A percentile compares a stretch with the other conserved stretches of the same genome.
Evolutionary conservation across 2,329 filamentous ascomycete genomes (phyloP).

Genomic region (Aureobasidium sp.): DNA sequence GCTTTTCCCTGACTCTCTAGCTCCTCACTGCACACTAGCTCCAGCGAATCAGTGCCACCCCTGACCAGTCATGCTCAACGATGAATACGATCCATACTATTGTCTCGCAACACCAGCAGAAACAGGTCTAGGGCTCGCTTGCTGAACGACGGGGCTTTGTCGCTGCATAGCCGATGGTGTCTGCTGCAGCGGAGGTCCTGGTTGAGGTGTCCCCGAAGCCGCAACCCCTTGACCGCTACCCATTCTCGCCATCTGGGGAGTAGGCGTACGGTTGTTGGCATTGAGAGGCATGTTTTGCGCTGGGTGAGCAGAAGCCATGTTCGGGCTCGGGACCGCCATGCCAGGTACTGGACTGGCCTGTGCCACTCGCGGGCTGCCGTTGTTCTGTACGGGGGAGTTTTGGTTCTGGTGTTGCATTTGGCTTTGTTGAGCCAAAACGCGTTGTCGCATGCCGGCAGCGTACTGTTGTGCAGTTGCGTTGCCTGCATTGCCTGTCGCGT

Average conservation of each 20-base stretch:
- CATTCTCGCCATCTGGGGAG: conserved; percentile 25
- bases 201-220: conserved; percentile 12
- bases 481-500: conserved; percentile 12
- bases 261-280: conserved; percentile 20
- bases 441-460: conserved; percentile 24
- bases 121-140: conserved; percentile 25
- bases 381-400: neutral
- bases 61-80: neutral
- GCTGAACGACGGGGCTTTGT: conserved; percentile 20
- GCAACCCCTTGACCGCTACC: conserved; percentile 19
- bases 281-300: conserved; percentile 16
- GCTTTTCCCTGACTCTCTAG: neutral
- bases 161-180: conserved; percentile 22
- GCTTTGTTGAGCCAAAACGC: conserved; percentile 20
- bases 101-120: conserved; percentile 24
- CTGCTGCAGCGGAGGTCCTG: neutral
- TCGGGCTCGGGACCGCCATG: conserved; percentile 19
- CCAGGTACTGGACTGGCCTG: conserved; percentile 16
- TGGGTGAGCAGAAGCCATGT: conserved; percentile 16
- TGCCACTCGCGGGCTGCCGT: conserved; percentile 22
- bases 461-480: conserved; percentile 20
- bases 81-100: conserved; percentile 15
- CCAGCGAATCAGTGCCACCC: neutral
- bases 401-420: neutral
- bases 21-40: neutral